Percentiles rank a stretch among this genome's conserved stretches.
Conservation (phyloP, 1,284 basidiomycete species). For the Entoloma clypeatum region DNA sequence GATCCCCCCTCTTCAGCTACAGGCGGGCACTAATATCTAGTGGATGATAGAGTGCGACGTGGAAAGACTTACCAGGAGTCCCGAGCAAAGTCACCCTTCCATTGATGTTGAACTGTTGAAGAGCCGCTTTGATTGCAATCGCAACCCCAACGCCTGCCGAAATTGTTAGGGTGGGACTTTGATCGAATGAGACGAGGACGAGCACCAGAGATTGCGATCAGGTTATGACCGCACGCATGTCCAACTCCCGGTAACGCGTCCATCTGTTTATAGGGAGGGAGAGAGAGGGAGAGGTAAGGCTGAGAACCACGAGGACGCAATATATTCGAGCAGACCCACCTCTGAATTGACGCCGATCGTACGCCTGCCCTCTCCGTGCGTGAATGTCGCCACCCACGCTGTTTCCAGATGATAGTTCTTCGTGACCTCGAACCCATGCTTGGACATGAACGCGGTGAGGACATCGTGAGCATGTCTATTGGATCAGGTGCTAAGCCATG, state of each 20-base stretch:
- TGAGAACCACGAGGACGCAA: not conserved
- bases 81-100: conserved; percentile 72
- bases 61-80: conserved; percentile 54
- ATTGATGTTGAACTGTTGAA: conserved; percentile 53
- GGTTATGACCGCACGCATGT: conserved; percentile 77
- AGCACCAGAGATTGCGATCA: conserved; percentile 60
- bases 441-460: conserved; percentile 52
- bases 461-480: conserved; percentile 49
- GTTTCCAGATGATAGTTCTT: conserved; percentile 58
- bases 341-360: conserved; percentile 75
- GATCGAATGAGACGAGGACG: not conserved
- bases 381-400: conserved; percentile 67
- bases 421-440: conserved; percentile 57
- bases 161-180: not conserved
- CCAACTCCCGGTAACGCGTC: conserved; percentile 61
- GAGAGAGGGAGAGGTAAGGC: not conserved
- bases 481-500: not conserved
- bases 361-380: conserved; percentile 49
- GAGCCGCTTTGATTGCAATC: conserved; percentile 53
- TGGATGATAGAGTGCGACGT: not conserved
- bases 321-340: conserved; percentile 24
- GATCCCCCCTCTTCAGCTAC: conserved; percentile 70
- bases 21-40: not conserved
- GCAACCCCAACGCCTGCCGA: conserved; percentile 61
- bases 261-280: conserved; percentile 35